Base-by-base conservation (phyloP, 805 yeast species). In the Lipomyces yamadae region DNA sequence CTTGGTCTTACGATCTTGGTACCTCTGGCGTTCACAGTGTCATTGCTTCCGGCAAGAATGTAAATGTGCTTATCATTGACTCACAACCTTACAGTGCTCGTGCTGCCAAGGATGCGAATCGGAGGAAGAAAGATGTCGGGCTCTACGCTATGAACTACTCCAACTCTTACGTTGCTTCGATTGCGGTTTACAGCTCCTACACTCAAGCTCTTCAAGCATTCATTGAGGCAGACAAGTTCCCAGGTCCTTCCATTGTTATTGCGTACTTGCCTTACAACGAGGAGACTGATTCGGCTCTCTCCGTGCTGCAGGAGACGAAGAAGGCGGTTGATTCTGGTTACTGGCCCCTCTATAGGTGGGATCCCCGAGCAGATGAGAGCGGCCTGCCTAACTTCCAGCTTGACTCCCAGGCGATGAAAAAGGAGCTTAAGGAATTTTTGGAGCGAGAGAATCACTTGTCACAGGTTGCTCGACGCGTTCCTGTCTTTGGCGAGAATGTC, bases 1-100 rank as follows among this genome's bases (percentile, higher is more conserved):
- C 95, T 39, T 94, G 98, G 98, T 85, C 97, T 29, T 92, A 88
- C 76, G 98, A 94, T 79, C 81, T 91, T 72, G 98, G 98, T 55
- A 82, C 90, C 69, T 89, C 97, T 4, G 97, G 98, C 76, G 88
- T 94, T 61, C 98, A 94, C 77, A 88, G 89, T 73, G 88, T 92
- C 3, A 81, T 94, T 56, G 79, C 92, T 34, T 87, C 93, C 0
- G 88, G 88, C 57, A 83, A 86, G 76, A 90, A 92, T 76, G 80
- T 94, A 72, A 94, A 94, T 77, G 84, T 94, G 84, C 84, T 94
- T 74, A 82, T 94, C 66, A 88, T 94, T 74, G 98, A 94, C 76
- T 89, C 93, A 15, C 93, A 91, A 75, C 94, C 97, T 11, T 75
- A 79, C 72, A 81, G 85, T 69, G 78, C 81, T 2, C 77, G 80